phyloP scores from a whole-genome alignment of 768 basidiomycete species.

The Pisolithus marmoratus region DNA sequence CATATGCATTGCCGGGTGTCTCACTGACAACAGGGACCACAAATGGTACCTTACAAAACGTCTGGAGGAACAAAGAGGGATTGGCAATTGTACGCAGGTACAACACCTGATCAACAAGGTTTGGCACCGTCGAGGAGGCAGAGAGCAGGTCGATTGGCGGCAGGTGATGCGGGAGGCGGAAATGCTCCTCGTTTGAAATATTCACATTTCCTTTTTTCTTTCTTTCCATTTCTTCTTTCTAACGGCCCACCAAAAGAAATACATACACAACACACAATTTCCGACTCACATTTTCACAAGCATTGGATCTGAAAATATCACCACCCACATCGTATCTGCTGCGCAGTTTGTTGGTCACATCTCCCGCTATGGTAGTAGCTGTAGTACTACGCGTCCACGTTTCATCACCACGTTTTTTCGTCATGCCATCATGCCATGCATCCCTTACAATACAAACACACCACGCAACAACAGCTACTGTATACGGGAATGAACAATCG shows the following conservation, averaged over 20 bases:
- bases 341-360: neutral
- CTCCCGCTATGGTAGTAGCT: neutral
- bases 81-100: slow-evolving; percentile 64
- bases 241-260: neutral
- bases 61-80: slow-evolving; percentile 50
- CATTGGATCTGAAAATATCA: neutral
- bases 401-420: neutral
- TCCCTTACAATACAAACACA: neutral
- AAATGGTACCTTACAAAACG: slow-evolving; percentile 38
- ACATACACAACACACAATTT: neutral
- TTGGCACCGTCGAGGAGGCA: slow-evolving; percentile 44
- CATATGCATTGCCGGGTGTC: slow-evolving; percentile 66
- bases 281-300: neutral
- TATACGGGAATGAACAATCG: neutral
- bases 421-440: neutral
- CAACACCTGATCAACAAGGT: slow-evolving; percentile 47
- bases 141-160: slow-evolving; percentile 55
- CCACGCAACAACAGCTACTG: neutral
- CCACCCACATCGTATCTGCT: neutral
- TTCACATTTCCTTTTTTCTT: neutral
- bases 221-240: slow-evolving; percentile 1
- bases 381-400: neutral
- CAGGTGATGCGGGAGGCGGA: slow-evolving; percentile 42
- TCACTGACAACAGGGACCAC: slow-evolving; percentile 47
- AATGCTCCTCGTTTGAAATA: slow-evolving; percentile 54